These are phyloP conservation scores for Starmerella apicola DNA, from an alignment of 805 yeast species.

Conservation along the genomic window DNA sequence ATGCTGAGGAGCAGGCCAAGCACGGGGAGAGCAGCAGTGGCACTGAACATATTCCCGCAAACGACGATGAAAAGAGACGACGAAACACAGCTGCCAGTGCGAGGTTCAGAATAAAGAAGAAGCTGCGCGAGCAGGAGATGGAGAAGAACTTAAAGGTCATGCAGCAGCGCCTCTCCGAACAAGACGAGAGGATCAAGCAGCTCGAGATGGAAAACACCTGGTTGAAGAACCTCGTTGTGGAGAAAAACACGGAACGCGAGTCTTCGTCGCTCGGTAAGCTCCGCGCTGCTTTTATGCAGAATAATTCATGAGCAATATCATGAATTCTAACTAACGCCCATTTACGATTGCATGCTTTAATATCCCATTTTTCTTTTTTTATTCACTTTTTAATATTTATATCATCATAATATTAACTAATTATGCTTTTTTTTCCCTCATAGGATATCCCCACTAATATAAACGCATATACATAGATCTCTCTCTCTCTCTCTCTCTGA, in stretches of 20 bases:
- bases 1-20: background rate
- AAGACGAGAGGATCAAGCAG: conserved; percentile 67
- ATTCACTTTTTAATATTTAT: too few species aligned
- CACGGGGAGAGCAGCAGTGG: background rate
- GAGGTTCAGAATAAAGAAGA: conserved; percentile 82
- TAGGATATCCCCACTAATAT: too few species aligned
- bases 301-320: too few species aligned
- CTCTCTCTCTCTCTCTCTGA: too few species aligned
- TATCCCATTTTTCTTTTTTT: too few species aligned
- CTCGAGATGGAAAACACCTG: conserved; percentile 88
- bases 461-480: too few species aligned
- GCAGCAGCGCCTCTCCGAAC: conserved; percentile 47
- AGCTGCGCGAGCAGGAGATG: conserved; percentile 82
- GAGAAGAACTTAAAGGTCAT: conserved; percentile 64
- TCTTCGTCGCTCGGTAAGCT: conserved; percentile 20
- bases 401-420: too few species aligned
- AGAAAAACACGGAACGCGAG: conserved; percentile 40
- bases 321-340: too few species aligned
- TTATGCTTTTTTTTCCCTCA: background rate
- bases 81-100: conserved; percentile 93
- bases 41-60: background rate
- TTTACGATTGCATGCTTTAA: too few species aligned
- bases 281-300: conserved; percentile 11
- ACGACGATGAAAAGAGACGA: conserved; percentile 59
- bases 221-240: conserved; percentile 69